Evolutionary conservation across 192 early-diverging fungal genomes (phyloP).

Genomic region (Linnemannia exigua): DNA sequence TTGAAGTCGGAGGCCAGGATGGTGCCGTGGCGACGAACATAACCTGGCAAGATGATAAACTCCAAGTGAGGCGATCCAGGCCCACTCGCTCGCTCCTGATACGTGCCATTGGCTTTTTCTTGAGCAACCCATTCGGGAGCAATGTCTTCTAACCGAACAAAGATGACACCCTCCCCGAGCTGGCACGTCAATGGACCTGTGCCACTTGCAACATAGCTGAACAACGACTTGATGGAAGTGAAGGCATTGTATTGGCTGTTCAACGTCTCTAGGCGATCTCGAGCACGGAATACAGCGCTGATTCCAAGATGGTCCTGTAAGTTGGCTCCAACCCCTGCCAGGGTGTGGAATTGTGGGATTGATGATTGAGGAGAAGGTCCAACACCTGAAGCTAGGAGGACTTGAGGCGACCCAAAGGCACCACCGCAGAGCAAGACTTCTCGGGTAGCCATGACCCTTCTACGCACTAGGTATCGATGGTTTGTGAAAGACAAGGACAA

Average conservation of each 20-base stretch:
- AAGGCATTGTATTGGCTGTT: not conserved
- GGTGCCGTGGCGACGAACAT: slow-evolving; percentile 19
- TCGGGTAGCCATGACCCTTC: slow-evolving; percentile 24
- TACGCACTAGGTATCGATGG: slow-evolving; percentile 17
- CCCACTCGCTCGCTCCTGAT: slow-evolving; percentile 42
- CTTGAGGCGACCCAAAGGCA: slow-evolving; percentile 53
- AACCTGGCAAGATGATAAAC: slow-evolving; percentile 38
- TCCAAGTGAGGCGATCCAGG: slow-evolving; percentile 40
- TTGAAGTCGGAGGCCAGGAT: slow-evolving; percentile 28
- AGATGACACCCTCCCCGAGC: slow-evolving; percentile 42
- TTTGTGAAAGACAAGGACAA: not conserved
- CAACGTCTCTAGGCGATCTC: slow-evolving; percentile 10
- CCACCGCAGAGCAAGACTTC: slow-evolving; percentile 63
- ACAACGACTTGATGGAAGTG: not conserved
- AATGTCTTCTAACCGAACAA: slow-evolving; percentile 42
- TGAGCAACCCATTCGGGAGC: slow-evolving; percentile 48
- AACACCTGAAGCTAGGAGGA: slow-evolving; percentile 57
- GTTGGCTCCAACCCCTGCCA: slow-evolving; percentile 56
- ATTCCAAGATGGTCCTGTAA: slow-evolving; percentile 54
- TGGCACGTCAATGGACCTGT: slow-evolving; percentile 25
- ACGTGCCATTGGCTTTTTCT: slow-evolving; percentile 45
- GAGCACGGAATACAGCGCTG: slow-evolving; percentile 27
- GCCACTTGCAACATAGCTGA: slow-evolving; percentile 19
- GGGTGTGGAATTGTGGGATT: slow-evolving; percentile 45
- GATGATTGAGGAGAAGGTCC: slow-evolving; percentile 35